Base-by-base conservation (phyloP, 345 rosid genomes). In the Pugionium dolabratum region DNA sequence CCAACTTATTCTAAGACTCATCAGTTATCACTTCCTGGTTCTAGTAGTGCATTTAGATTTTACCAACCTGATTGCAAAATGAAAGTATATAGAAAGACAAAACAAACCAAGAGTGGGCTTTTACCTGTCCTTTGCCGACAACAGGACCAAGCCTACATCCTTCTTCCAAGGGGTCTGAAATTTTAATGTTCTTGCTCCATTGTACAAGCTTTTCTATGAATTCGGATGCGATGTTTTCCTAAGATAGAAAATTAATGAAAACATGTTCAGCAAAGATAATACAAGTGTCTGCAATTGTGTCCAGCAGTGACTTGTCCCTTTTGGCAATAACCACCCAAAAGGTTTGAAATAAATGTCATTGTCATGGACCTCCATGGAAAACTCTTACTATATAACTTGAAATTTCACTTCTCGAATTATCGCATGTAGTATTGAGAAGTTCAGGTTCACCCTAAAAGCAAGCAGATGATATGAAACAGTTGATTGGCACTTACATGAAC, bases 81-180 rank as follows among this genome's bases (percentile, higher is more conserved):
- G n/a, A 28, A 4, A 54, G 18, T 18, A 31, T 4, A 33, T 25
- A 37, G 11, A 29, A 28, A 36, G 35, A 58, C 11, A 32, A 26
- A 65, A 3, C 62, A 42, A 65, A 45, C 1, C 5, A 42, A 46
- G 25, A 48, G 31, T 39, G 47, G 30, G 50, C 7, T 43, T 59
- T 70, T 80, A 88, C 98, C 92, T 90, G 98, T 26, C 88, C 86
- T 76, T 39, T 42, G 31, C 98, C 87, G 61, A 89, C 90, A 39
- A 92, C 80, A 4, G 97, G 93, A 29, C 98, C 98, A 76, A 92
- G 86, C 83, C 86, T 84, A 83, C 97, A 92, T 67, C 91, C 95
- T 73, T 84, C 91, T 86, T 87, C 90, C 9, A 92, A 66, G 48
- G 91, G 98, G 80, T 89, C 89, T 11, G 95, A 87, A 54, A 92